Evolutionary conservation across 805 yeast genomes (phyloP).

Genomic region (Kurtzmaniella fragi): DNA sequence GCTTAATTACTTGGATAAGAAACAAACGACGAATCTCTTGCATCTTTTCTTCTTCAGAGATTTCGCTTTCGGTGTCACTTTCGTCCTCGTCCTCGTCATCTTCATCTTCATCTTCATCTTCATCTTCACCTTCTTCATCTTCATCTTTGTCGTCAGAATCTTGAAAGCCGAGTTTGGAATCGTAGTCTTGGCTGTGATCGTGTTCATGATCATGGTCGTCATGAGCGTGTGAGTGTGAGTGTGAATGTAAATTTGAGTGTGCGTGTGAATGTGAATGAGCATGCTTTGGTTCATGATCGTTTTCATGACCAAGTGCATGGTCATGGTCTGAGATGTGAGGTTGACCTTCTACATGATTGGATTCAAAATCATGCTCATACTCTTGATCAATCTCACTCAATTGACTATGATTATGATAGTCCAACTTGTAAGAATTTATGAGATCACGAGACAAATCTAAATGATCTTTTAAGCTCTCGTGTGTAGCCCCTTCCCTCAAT

Average conservation of each 20-base stretch:
- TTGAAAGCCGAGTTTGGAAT: background rate
- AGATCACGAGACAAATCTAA: slow-evolving; percentile 2
- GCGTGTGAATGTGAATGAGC: no score
- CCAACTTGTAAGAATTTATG: no score
- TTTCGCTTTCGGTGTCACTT: slow-evolving; percentile 30
- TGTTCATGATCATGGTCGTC: slow-evolving; percentile 3
- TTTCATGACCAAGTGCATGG: no score
- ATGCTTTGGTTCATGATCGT: no score
- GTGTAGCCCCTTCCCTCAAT: slow-evolving; percentile 10
- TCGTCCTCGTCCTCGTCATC: slow-evolving; percentile 39
- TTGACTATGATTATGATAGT: no score
- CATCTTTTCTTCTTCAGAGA: slow-evolving; percentile 54
- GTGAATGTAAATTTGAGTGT: no score
- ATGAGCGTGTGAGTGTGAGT: background rate
- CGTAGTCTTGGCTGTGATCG: slow-evolving; percentile 1
- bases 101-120: slow-evolving; percentile 34
- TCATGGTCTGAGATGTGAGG: background rate
- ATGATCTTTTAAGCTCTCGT: slow-evolving; percentile 6
- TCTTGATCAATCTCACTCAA: no score
- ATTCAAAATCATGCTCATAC: slow-evolving; percentile 1
- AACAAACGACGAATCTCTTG: slow-evolving; percentile 78
- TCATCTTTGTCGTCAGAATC: slow-evolving; percentile 20
- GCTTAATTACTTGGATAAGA: slow-evolving; percentile 72
- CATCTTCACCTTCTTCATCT: slow-evolving; percentile 20
- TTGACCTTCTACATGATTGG: background rate